These are phyloP conservation scores for Microbotryomycetes sp. DNA, from an alignment of 1,284 basidiomycete genomes.

Conservation along the genomic window DNA sequence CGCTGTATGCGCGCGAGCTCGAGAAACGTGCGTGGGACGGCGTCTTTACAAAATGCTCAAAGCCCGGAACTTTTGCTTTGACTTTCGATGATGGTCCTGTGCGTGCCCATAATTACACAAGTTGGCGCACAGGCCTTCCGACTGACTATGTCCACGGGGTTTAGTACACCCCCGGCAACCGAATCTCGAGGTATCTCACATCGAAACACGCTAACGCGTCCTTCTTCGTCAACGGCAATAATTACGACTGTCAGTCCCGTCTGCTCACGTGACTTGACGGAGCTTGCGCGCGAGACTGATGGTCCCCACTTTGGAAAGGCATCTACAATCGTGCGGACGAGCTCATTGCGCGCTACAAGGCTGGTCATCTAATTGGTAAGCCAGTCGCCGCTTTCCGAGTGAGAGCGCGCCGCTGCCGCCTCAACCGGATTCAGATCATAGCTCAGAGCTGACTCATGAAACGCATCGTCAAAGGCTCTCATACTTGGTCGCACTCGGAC, in stretches of 20 bases:
- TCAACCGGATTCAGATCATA: too few species aligned
- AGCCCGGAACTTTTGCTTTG: constrained; percentile 21
- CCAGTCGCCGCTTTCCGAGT: not conserved
- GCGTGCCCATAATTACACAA: not conserved
- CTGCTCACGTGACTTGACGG: too few species aligned
- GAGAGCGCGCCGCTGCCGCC: too few species aligned
- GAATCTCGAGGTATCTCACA: constrained; percentile 24
- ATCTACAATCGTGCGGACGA: constrained; percentile 34
- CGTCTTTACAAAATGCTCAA: constrained; percentile 20
- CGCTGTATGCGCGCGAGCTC: not conserved
- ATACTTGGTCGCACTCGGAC: constrained; percentile 32
- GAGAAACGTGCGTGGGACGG: not conserved
- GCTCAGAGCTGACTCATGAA: too few species aligned
- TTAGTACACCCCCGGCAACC: constrained; percentile 26
- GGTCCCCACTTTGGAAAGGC: constrained; percentile 14
- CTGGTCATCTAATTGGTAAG: constrained; percentile 36
- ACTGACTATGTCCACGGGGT: constrained; percentile 13
- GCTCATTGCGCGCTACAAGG: constrained; percentile 28
- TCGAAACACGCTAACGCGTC: constrained; percentile 13
- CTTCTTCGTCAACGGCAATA: constrained; percentile 24
- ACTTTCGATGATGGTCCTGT: constrained; percentile 34
- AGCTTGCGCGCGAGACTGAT: not conserved
- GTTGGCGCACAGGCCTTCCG: not conserved
- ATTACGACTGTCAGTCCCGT: not conserved
- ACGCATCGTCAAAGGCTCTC: constrained; percentile 16